A percentile compares a stretch with the other conserved stretches of the same genome.
Evolutionary conservation across 768 basidiomycete genomes (phyloP).

Genomic region (Sarcomyxa edulis): DNA sequence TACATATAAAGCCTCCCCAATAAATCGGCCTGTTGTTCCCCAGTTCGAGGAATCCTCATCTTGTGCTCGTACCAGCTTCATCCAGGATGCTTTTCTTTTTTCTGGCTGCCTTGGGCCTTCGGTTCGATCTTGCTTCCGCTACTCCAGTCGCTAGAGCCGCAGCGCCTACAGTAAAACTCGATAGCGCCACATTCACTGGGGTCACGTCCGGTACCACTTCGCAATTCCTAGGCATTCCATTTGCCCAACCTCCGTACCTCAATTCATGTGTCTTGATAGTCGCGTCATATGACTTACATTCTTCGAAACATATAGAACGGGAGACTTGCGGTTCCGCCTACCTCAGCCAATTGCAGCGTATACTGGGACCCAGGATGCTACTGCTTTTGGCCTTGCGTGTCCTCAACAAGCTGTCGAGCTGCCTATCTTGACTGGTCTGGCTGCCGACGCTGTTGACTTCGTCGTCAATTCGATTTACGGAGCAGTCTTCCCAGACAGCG

Average conservation of each 20-base stretch:
- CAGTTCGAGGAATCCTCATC: no score
- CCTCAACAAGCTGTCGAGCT: slow-evolving; percentile 36
- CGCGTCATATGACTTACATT: neutral
- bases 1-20: no score
- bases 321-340: slow-evolving; percentile 15
- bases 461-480: slow-evolving; percentile 25
- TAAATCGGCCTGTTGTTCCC: no score
- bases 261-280: neutral
- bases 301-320: slow-evolving; percentile 3
- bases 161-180: slow-evolving; percentile 33
- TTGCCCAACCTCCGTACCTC: slow-evolving; percentile 46
- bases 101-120: slow-evolving; percentile 12
- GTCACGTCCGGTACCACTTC: slow-evolving; percentile 21
- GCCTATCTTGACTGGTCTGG: slow-evolving; percentile 28
- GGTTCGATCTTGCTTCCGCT: no score
- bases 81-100: slow-evolving; percentile 14
- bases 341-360: slow-evolving; percentile 22
- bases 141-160: slow-evolving; percentile 15
- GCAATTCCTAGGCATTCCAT: slow-evolving; percentile 50
- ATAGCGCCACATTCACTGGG: slow-evolving; percentile 41
- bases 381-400: slow-evolving; percentile 26
- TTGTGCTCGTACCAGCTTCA: no score
- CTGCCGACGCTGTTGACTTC: slow-evolving; percentile 26
- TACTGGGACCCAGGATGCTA: slow-evolving; percentile 21
- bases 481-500: slow-evolving; percentile 25